Percentiles rank a stretch among this genome's conserved stretches.
Evolutionary conservation across 2,329 filamentous ascomycete genomes (phyloP).

Genomic region (Pyrenophora graminea): DNA sequence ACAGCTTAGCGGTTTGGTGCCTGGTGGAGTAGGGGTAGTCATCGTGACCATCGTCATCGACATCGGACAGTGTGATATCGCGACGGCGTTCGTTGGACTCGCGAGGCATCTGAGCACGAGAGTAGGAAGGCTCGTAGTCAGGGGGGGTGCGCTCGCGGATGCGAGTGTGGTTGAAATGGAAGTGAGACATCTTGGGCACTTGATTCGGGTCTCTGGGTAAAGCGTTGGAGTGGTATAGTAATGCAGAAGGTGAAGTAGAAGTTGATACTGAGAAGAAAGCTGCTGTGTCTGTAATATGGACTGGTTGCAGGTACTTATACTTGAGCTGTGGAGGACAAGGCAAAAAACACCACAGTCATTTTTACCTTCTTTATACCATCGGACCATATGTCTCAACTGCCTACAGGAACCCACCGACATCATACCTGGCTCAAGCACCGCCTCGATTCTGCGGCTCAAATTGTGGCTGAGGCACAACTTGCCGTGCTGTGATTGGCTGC

Average conservation of each 20-base stretch:
- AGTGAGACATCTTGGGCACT: slow-evolving; percentile 30
- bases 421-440: slow-evolving; percentile 7
- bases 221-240: background rate
- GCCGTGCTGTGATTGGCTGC: slow-evolving; percentile 17
- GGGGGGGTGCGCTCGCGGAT: slow-evolving; percentile 25
- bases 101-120: slow-evolving; percentile 27
- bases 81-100: slow-evolving; percentile 33
- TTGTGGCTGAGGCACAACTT: slow-evolving; percentile 14
- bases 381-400: slow-evolving; percentile 20
- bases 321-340: background rate
- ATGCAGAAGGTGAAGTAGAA: background rate
- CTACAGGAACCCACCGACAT: slow-evolving; percentile 9
- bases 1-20: slow-evolving; percentile 20
- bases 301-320: slow-evolving; percentile 10
- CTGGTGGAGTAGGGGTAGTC: slow-evolving; percentile 34
- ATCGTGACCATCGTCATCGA: slow-evolving; percentile 34
- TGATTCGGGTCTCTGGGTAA: background rate
- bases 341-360: slow-evolving; percentile 1
- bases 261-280: background rate
- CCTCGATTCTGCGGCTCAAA: slow-evolving; percentile 13
- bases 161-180: slow-evolving; percentile 28
- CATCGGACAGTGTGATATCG: slow-evolving; percentile 26
- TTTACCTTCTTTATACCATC: slow-evolving; percentile 15
- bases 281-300: background rate
- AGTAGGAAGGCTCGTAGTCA: slow-evolving; percentile 20